Percentiles rank a stretch among this genome's conserved stretches.
phyloP scores from a whole-genome alignment of 768 basidiomycete species.

The Steccherinum ochraceum region DNA sequence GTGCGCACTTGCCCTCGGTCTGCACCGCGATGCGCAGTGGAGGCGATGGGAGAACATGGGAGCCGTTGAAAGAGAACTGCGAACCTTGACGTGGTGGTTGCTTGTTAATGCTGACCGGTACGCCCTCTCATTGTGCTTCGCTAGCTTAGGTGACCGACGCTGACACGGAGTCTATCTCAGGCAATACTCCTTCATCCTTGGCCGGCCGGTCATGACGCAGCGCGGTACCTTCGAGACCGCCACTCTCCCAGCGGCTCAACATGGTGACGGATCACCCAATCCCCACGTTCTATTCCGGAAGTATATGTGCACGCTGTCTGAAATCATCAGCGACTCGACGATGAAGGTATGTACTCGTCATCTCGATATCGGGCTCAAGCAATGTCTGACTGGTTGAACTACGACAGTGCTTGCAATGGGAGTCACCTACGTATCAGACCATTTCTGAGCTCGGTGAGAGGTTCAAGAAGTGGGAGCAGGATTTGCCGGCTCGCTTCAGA shows the following conservation, averaged over 20 bases:
- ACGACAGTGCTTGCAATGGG: constrained; percentile 14
- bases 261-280: constrained; percentile 25
- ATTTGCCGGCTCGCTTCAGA: constrained; percentile 35
- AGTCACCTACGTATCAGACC: constrained; percentile 20
- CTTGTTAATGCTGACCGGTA: constrained; percentile 19
- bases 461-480: constrained; percentile 37
- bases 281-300: constrained; percentile 31
- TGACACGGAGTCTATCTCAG: constrained; percentile 13
- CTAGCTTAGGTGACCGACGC: too few species aligned
- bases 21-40: constrained; percentile 24
- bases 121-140: constrained; percentile 3
- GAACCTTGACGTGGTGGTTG: constrained; percentile 19
- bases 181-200: constrained; percentile 37
- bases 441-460: constrained; percentile 38
- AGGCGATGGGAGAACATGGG: constrained; percentile 22
- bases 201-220: constrained; percentile 37
- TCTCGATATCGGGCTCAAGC: too few species aligned
- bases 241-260: constrained; percentile 14
- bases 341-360: constrained; percentile 29
- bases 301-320: constrained; percentile 31
- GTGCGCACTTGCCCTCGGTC: constrained; percentile 19
- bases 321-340: constrained; percentile 34
- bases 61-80: constrained; percentile 16
- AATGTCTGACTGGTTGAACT: too few species aligned
- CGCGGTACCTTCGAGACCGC: constrained; percentile 32